These are phyloP conservation scores for Exutisphaerella laricina DNA, from an alignment of 2,329 filamentous ascomycete genomes.

Conservation along the genomic window DNA sequence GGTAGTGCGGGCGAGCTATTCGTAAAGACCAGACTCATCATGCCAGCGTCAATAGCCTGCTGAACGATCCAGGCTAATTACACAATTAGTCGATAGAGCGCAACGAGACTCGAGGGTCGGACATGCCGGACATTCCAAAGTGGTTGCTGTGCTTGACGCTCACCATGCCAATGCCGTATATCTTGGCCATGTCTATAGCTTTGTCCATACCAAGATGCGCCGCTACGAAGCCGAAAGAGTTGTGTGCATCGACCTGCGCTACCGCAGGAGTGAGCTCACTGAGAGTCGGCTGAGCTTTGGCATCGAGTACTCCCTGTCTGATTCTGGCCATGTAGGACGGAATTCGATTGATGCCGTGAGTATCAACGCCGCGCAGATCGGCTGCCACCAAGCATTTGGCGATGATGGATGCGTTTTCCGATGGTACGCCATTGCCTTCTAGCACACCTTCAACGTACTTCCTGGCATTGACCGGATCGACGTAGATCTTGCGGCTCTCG, in stretches of 20 bases:
- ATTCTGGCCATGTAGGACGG: constrained; percentile 72
- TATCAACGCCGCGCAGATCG: constrained; percentile 73
- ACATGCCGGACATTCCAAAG: constrained; percentile 62
- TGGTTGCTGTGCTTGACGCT: constrained; percentile 73
- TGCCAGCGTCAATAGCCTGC: constrained; percentile 64
- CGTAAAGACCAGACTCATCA: constrained; percentile 58
- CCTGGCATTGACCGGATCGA: constrained; percentile 30
- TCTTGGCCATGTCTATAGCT: constrained; percentile 60
- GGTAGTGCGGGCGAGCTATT: constrained; percentile 65
- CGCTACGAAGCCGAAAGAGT: constrained; percentile 70
- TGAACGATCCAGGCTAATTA: constrained; percentile 65
- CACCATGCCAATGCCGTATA: constrained; percentile 69
- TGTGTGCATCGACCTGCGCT: constrained; percentile 60
- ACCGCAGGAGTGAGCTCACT: constrained; percentile 64
- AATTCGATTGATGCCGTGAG: constrained; percentile 71
- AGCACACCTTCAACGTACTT: constrained; percentile 53
- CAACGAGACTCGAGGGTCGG: background rate
- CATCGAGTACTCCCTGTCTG: constrained; percentile 62
- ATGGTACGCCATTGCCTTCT: constrained; percentile 55
- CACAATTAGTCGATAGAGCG: background rate
- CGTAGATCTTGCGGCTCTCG: constrained; percentile 13
- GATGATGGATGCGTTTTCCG: constrained; percentile 55
- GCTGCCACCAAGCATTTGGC: constrained; percentile 66
- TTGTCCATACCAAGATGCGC: constrained; percentile 60
- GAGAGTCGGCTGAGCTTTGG: constrained; percentile 54